Conservation (phyloP, 176 grass and related monocot species). For the Neostapfia colusana region DNA sequence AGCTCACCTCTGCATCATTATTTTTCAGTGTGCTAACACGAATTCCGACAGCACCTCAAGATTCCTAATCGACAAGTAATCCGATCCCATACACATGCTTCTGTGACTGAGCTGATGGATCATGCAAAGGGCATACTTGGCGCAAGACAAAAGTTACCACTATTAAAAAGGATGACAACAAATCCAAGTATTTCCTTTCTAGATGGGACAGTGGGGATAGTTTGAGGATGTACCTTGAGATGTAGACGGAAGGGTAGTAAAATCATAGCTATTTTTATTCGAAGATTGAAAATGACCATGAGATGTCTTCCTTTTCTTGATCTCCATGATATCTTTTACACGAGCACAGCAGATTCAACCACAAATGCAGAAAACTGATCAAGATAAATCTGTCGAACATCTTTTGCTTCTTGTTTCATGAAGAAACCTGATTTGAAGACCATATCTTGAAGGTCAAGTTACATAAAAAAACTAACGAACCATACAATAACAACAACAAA, state of each 20-base stretch:
- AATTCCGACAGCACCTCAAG: slow-evolving; percentile 37
- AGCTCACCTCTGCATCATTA: slow-evolving; percentile 23
- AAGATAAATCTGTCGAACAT: background rate
- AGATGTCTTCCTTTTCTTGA: slow-evolving; percentile 4
- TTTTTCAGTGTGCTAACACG: slow-evolving; percentile 22
- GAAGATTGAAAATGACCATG: slow-evolving; percentile 19
- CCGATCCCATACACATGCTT: slow-evolving; percentile 17
- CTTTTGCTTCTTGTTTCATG: background rate
- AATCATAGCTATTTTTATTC: slow-evolving; percentile 20
- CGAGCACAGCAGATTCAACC: background rate
- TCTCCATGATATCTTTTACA: slow-evolving; percentile 3
- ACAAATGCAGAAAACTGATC: slow-evolving; percentile 14
- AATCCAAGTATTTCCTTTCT: background rate
- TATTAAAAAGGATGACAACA: background rate
- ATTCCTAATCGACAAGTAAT: slow-evolving; percentile 43
- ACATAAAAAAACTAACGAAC: slow-evolving; percentile 11
- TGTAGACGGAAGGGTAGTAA: slow-evolving; percentile 15
- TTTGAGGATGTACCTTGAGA: slow-evolving; percentile 37
- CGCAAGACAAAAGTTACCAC: slow-evolving; percentile 32
- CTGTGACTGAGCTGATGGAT: slow-evolving; percentile 19
- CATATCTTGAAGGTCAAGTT: background rate
- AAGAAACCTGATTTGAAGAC: slow-evolving; percentile 5
- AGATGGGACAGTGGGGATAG: background rate
- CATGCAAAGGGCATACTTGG: slow-evolving; percentile 2
- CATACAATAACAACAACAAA: no score